Percentiles rank a stretch among this genome's conserved stretches.
Conservation (phyloP, 805 yeast species). For the Hanseniaspora mollemarum region DNA sequence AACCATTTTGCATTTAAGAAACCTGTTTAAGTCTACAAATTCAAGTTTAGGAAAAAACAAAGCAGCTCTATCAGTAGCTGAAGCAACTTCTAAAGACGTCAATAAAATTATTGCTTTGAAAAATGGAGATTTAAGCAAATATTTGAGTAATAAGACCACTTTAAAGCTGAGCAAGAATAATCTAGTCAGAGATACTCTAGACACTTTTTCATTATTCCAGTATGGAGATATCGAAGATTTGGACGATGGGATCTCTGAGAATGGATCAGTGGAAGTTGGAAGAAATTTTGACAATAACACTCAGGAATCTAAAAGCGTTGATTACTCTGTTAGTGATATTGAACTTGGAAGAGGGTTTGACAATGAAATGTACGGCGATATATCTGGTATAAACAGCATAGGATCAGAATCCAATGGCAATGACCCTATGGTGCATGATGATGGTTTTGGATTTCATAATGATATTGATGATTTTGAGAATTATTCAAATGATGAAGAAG, state of each 20-base stretch:
- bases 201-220: conserved; percentile 12
- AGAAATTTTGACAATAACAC: conserved; percentile 32
- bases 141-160: conserved; percentile 24
- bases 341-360: conserved; percentile 34
- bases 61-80: conserved; percentile 58
- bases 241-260: conserved; percentile 23
- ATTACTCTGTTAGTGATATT: conserved; percentile 46
- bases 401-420: conserved; percentile 10
- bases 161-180: conserved; percentile 16
- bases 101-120: neutral
- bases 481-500: conserved; percentile 16
- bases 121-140: conserved; percentile 27
- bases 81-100: conserved; percentile 29
- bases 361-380: conserved; percentile 27
- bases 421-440: conserved; percentile 3
- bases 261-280: conserved; percentile 57
- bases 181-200: conserved; percentile 4
- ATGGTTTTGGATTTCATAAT: conserved; percentile 7
- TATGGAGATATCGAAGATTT: conserved; percentile 20
- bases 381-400: conserved; percentile 21
- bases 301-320: conserved; percentile 26
- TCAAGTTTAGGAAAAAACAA: conserved; percentile 51
- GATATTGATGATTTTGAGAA: conserved; percentile 4
- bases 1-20: conserved; percentile 56
- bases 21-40: conserved; percentile 50